phyloP scores from a whole-genome alignment of 768 basidiomycete genomes.

The Naganishia friedmannii region DNA sequence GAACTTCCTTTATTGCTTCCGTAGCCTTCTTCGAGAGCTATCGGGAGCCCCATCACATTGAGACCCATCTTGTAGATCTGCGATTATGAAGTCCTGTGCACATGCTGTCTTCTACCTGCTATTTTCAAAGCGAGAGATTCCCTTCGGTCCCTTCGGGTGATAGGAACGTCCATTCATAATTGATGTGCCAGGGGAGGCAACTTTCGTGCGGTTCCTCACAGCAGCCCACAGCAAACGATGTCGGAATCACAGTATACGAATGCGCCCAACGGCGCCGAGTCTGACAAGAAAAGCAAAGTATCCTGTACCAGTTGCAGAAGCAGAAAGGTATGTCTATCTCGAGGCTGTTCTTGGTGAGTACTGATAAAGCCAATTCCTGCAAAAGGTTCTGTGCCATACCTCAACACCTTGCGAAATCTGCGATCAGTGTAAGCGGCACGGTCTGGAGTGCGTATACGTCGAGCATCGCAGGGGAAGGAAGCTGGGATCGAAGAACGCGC shows the following conservation, averaged over 20 bases:
- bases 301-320: conserved; percentile 21
- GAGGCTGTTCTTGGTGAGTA: not conserved
- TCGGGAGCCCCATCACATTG: too few relatives aligned
- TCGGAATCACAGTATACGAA: not conserved
- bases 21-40: too few relatives aligned
- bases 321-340: not conserved
- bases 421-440: conserved; percentile 22
- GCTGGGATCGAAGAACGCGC: conserved; percentile 12
- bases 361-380: not conserved
- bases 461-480: conserved; percentile 23
- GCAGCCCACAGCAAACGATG: not conserved
- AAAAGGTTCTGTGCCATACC: conserved; percentile 10
- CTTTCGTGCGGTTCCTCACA: not conserved
- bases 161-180: too few relatives aligned
- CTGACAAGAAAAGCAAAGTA: conserved; percentile 15
- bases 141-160: too few relatives aligned
- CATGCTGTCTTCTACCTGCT: too few relatives aligned
- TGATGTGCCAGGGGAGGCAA: too few relatives aligned
- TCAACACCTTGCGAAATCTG: conserved; percentile 9
- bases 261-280: not conserved
- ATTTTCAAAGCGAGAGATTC: not conserved
- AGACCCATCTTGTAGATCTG: too few relatives aligned
- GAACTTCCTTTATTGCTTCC: too few relatives aligned
- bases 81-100: too few relatives aligned
- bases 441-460: conserved; percentile 14